Evolutionary conservation across 352 stramenopile species (phyloP), one percentile per base, ranked within the genome.

Genomic region (Phytophthora pini): DNA sequence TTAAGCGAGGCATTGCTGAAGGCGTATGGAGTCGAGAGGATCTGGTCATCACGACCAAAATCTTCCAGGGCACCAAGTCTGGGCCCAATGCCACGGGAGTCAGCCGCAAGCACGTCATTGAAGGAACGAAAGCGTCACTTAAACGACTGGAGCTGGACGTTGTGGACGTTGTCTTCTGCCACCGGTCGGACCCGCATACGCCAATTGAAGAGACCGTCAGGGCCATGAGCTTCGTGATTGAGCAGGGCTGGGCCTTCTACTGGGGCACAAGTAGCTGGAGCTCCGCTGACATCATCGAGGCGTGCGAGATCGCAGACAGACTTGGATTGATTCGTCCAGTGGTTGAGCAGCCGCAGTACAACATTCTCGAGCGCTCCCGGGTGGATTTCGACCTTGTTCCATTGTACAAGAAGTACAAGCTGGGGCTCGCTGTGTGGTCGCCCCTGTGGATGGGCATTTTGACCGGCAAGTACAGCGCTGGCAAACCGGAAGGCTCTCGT

Each of bases 241-340:
- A 64, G 29, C 45, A 56, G 13, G 46, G 45, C 27, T 63, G 56
- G 46, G 56, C 46, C 27, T 58, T 60, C 29, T 60, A 60, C 53
- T 60, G 53, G 40, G 40, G 53, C 12, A 60, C 53, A 2, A 53
- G 46, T 27, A 9, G 15, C 15, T 40, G 46, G 27, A 27, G 31
- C 6, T 8, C 46, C 3, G 31, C 27, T 12, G 76, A 91, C 51
- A 85, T 93, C 40, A 81, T 76, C 17, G 76, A 90, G 47, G 84
- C 82, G 11, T 80, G 74, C 38, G 68, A 80, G 41, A 70, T 85
- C 17, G 78, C 76, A 1, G 74, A 87, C 45, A 68, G 69, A 6
- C 46, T 53, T 22, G 46, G 46, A 36, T 27, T 80, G 29, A 68
- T 80, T 31, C 55, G 68, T 15, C 76, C 51, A 10, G 38, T 68